Conservation (phyloP, 805 yeast species). For the Suhomyces emberorum region DNA sequence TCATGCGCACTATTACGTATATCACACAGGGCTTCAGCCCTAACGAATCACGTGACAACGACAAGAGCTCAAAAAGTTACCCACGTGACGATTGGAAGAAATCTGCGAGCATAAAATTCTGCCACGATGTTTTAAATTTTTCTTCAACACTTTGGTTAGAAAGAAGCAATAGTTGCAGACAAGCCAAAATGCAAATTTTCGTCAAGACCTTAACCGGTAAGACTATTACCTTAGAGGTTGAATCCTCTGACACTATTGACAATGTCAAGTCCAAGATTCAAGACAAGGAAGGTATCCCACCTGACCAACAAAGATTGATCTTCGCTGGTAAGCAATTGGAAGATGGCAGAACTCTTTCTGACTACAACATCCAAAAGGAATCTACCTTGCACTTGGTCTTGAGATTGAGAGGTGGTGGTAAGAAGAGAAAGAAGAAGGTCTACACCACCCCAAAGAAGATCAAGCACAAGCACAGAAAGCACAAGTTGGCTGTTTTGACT, state of each 20-base stretch:
- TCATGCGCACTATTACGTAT: too few species aligned
- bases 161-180: slow-evolving; percentile 47
- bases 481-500: slow-evolving; percentile 97
- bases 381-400: slow-evolving; percentile 95
- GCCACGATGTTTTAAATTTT: too few species aligned
- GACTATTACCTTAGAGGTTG: slow-evolving; percentile 98
- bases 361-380: slow-evolving; percentile 99
- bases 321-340: slow-evolving; percentile 99
- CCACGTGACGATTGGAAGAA: too few species aligned
- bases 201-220: slow-evolving; percentile 99
- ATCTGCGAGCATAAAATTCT: too few species aligned
- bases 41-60: too few species aligned
- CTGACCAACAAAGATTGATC: slow-evolving; percentile 99
- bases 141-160: slow-evolving; percentile 38
- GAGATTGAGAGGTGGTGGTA: slow-evolving; percentile 97
- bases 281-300: slow-evolving; percentile 99
- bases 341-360: slow-evolving; percentile 98
- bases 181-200: slow-evolving; percentile 81
- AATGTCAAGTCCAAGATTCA: slow-evolving; percentile 98
- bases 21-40: too few species aligned
- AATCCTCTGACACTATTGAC: slow-evolving; percentile 98
- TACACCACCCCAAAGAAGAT: slow-evolving; percentile 99
- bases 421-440: slow-evolving; percentile 99
- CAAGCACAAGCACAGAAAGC: slow-evolving; percentile 99
- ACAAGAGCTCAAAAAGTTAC: too few species aligned